These are phyloP conservation scores for Pythium catenulatum DNA, from an alignment of 352 stramenopile species.

Conservation along the genomic window DNA sequence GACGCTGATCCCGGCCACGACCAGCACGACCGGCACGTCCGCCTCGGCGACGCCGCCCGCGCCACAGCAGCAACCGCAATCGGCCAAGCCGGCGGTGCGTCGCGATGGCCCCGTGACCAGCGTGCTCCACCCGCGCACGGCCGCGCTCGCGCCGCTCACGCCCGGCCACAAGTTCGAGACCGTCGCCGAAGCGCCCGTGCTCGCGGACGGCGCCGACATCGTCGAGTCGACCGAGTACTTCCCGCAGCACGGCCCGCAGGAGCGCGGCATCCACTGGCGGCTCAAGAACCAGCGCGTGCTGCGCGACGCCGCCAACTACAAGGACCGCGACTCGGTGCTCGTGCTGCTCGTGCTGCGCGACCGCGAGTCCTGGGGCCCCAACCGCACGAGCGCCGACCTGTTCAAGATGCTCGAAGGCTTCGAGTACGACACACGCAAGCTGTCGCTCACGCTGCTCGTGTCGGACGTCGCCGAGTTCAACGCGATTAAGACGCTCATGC, in stretches of 20 bases:
- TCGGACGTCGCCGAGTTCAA: slow-evolving; percentile 62
- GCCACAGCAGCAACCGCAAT: no score
- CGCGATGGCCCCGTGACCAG: background rate
- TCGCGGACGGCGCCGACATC: background rate
- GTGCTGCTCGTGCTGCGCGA: slow-evolving; percentile 61
- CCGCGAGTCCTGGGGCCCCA: slow-evolving; percentile 59
- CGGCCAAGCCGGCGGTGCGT: background rate
- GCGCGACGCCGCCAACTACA: background rate
- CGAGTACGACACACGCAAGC: slow-evolving; percentile 54
- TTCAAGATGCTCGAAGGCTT: slow-evolving; percentile 61
- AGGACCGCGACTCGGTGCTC: slow-evolving; percentile 45
- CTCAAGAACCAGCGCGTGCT: background rate
- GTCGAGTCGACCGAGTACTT: slow-evolving; percentile 20
- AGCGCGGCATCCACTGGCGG: slow-evolving; percentile 22
- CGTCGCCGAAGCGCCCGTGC: no score
- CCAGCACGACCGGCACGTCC: no score
- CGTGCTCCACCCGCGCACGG: background rate
- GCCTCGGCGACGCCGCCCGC: background rate
- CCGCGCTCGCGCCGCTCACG: background rate
- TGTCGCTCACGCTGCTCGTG: slow-evolving; percentile 66
- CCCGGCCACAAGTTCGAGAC: no score
- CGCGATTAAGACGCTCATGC: slow-evolving; percentile 45
- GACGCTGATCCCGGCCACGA: no score
- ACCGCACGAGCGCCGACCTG: slow-evolving; percentile 58
- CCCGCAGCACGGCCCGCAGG: background rate